Evolutionary conservation across 176 grass and related monocot species (phyloP), one percentile per base, ranked within the genome.

Genomic region (Carex cristatella): DNA sequence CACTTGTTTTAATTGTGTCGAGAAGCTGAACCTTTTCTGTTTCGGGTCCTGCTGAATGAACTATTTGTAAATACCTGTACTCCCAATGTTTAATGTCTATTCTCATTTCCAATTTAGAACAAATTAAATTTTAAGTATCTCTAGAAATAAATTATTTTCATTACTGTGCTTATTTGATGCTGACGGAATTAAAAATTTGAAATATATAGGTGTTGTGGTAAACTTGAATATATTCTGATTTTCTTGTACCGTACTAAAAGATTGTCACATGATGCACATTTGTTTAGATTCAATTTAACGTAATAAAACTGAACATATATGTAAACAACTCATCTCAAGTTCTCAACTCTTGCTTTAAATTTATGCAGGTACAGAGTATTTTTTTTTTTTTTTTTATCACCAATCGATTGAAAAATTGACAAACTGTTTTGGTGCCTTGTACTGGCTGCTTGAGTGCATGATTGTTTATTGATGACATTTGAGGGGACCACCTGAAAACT

Each of bases 21-120:
- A 64, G 28, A 48, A 82, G 79, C 57, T 31, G 79, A 65, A 82
- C 79, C 60, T 48, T 81, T 48, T 46, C 13, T 65, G 62, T 27
- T 37, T 55, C 32, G 7, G 55, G 81, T 44, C 61, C 28, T 63
- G 81, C 61, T 83, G 81, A 65, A 83, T 83, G 81, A 67, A 83
- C 61, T 83, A 67, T 83, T 56, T 83, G 81, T 83, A 83, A 69
- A 83, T 83, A 83, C 81, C 32, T 83, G 81, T 83, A 55, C 63
- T 69, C 49, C 59, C 59, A 64, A 83, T 83, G 63, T 56, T 83
- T 69, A 83, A 67, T 83, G 81, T 67, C 65, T 67, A 69, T 83
- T 69, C 33, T 54, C 61, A 69, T 83, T 65, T 67, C 44, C 81
- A 83, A 69, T 55, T 83, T 38, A 33, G 46, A 69, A 65, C 46